Conservation (phyloP, 352 stramenopile genomes). For the Pythium apleroticum region DNA sequence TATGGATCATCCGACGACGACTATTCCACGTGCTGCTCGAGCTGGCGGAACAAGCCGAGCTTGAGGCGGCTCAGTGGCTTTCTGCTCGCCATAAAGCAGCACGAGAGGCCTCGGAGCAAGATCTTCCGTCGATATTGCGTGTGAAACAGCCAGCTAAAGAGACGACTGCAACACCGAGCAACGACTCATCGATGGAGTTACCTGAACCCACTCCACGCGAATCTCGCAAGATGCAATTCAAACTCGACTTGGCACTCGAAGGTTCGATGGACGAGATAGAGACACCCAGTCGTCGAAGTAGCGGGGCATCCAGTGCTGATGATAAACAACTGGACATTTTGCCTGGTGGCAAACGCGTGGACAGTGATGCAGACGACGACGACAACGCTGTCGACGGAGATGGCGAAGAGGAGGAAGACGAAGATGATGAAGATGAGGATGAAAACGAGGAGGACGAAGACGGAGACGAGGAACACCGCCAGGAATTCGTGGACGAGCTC, state of each 20-base stretch:
- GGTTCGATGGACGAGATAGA: background rate
- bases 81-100: background rate
- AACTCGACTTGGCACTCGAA: conserved; percentile 17
- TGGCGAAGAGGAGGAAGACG: conserved; percentile 27
- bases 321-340: background rate
- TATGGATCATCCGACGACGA: conserved; percentile 22
- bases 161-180: background rate
- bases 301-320: background rate
- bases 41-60: conserved; percentile 16
- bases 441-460: conserved; percentile 55
- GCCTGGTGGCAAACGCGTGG: background rate
- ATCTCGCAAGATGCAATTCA: background rate
- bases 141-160: background rate
- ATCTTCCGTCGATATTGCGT: background rate
- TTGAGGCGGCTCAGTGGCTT: conserved; percentile 19
- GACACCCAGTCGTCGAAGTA: background rate
- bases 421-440: conserved; percentile 46
- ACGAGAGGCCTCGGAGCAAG: background rate
- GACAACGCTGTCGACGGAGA: conserved; percentile 17
- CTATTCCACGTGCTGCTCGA: conserved; percentile 22
- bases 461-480: conserved; percentile 45
- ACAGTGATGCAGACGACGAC: conserved; percentile 14
- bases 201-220: background rate
- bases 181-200: background rate
- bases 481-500: conserved; percentile 89